Evolutionary conservation across 2,329 filamentous ascomycete species (phyloP), one percentile per base, ranked within the genome.

Genomic region (Colletotrichum lindemuthianum): DNA sequence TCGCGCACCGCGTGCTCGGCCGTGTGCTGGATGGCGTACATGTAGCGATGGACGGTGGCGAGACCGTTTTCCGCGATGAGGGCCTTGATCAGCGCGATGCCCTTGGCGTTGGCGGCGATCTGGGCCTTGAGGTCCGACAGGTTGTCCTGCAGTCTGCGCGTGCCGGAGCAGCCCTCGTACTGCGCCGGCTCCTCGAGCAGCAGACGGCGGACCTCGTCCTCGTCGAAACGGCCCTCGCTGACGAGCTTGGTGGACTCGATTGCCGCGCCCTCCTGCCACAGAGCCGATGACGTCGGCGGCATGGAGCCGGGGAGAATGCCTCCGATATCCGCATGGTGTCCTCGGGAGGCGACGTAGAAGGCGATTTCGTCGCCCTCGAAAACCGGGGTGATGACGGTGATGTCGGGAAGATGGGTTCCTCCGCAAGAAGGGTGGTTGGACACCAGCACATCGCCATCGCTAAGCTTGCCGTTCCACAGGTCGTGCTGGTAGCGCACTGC

Each of bases 221-320:
- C 93, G 70, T 96, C 88, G 78, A 96, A 95, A 24, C 87, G 82
- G 8, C 92, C 92, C 69, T 91, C 88, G 8, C 87, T 90, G 2
- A 96, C 91, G 1, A 96, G 81, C 78, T 95, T 87, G 70, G 88
- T 86, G 6, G 84, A 86, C 70, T 86, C 85, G 68, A 90, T 88
- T 0, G 86, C 81, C 1, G 88, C 87, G 2, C 88, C 88, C 75
- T 90, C 88, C 70, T 90, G 85, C 72, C 79, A 89, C 5, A 90
- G 81, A 67, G 87, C 84, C 16, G 86, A 85, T 0, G 89, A 92
- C 65, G 90, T 86, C 2, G 92, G 90, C 2, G 92, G 92, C 92
- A 96, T 96, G 1, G 89, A 92, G 1, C 92, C 92, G 0, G 92
- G 91, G 0, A 93, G 82, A 48, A 94, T 93, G 8, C 92, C 92